Conservation (phyloP, 768 basidiomycete species). For the Mycena floridula region DNA sequence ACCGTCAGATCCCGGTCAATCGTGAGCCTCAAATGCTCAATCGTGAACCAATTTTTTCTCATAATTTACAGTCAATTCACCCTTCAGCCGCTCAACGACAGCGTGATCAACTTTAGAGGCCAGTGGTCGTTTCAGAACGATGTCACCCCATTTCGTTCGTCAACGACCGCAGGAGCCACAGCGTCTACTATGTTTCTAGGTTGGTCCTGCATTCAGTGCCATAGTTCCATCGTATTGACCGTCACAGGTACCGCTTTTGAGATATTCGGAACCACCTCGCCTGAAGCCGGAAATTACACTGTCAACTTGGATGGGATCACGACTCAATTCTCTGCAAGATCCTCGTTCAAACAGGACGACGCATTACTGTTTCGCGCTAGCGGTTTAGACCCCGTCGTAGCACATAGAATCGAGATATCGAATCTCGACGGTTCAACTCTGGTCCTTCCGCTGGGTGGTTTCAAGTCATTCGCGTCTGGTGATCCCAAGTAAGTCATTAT, state of each 20-base stretch:
- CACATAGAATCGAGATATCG: constrained; percentile 46
- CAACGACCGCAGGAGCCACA: constrained; percentile 20
- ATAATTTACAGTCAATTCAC: constrained; percentile 25
- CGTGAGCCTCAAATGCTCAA: constrained; percentile 35
- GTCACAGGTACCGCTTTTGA: constrained; percentile 53
- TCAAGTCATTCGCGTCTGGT: constrained; percentile 37
- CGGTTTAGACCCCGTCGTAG: constrained; percentile 42
- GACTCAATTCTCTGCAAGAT: constrained; percentile 40
- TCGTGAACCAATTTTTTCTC: constrained; percentile 2
- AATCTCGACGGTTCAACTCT: constrained; percentile 53
- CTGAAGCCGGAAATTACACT: constrained; percentile 50
- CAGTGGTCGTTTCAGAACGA: constrained; percentile 40
- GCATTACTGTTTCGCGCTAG: constrained; percentile 60
- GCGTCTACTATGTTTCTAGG: constrained; percentile 18
- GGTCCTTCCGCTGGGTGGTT: constrained; percentile 40
- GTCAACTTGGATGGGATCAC: constrained; percentile 47
- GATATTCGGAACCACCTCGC: constrained; percentile 55
- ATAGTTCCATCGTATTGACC: constrained; percentile 1
- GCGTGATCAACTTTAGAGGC: constrained; percentile 44
- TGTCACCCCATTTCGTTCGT: constrained; percentile 15
- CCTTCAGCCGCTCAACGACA: constrained; percentile 35
- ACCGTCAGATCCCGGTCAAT: constrained; percentile 8
- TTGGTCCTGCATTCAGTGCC: constrained; percentile 17
- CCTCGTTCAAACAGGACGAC: constrained; percentile 45
- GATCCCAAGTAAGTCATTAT: constrained; percentile 26